Evolutionary conservation across 305 asterid species (phyloP).

Genomic region (Stenogyne calaminthoides): DNA sequence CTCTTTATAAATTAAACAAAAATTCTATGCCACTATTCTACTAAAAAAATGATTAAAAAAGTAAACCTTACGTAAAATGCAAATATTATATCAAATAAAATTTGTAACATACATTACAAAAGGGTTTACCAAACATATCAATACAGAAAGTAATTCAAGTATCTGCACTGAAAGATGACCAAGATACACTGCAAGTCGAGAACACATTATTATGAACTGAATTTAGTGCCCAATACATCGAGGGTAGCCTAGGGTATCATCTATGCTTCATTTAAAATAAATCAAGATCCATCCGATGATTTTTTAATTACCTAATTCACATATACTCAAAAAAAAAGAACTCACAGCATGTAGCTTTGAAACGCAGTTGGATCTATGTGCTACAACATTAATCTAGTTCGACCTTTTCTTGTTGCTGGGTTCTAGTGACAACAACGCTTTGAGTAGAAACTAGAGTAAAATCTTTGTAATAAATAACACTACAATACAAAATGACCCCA

Average conservation of each 20-base stretch:
- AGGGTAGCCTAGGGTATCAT: background rate
- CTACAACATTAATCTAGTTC: conserved; percentile 9
- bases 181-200: background rate
- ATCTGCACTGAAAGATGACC: background rate
- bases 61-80: too few relatives aligned
- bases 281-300: background rate
- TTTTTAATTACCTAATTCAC: background rate
- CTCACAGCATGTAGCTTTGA: background rate
- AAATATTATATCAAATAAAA: background rate
- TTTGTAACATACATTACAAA: background rate
- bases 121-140: background rate
- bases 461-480: conserved; percentile 1
- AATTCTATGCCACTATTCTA: too few relatives aligned
- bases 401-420: background rate
- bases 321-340: background rate
- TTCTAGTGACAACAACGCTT: background rate
- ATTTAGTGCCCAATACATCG: background rate
- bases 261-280: too few relatives aligned
- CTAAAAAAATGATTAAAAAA: too few relatives aligned
- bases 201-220: background rate
- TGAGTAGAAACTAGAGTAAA: background rate
- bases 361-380: background rate
- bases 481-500: background rate
- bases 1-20: too few relatives aligned
- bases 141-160: background rate